Conservation (phyloP, 164 flowering plant species). For the Platanus orientalis region DNA sequence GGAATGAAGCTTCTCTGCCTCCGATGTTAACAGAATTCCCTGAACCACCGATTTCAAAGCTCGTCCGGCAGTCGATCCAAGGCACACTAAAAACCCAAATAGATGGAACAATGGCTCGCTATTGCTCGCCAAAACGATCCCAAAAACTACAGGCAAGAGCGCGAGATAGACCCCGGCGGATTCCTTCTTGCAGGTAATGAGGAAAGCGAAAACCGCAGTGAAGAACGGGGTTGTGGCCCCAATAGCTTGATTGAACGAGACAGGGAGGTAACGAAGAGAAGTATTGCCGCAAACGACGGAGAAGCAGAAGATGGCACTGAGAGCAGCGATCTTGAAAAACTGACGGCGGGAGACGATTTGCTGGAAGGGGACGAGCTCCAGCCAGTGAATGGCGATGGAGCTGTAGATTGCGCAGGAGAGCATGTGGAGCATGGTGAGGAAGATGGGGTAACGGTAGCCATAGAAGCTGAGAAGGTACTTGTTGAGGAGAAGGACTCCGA, state of each 20-base stretch:
- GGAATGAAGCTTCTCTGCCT: constrained; percentile 1
- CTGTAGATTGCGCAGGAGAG: constrained; percentile 17
- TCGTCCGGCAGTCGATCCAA: not conserved
- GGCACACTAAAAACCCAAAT: not conserved
- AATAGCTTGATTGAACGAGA: constrained; percentile 24
- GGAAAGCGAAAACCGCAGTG: constrained; percentile 21
- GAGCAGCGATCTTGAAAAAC: constrained; percentile 19
- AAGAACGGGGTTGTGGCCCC: constrained; percentile 27
- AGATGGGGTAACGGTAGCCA: constrained; percentile 18
- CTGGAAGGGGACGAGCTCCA: constrained; percentile 21
- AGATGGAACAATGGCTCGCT: not conserved
- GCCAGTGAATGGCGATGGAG: constrained; percentile 15
- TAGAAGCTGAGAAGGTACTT: constrained; percentile 20
- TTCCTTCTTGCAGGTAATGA: constrained; percentile 21
- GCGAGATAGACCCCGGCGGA: constrained; percentile 17
- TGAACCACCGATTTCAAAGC: constrained; percentile 1
- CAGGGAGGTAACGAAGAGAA: constrained; percentile 16
- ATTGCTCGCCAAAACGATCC: constrained; percentile 22
- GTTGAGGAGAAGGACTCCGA: constrained; percentile 18
- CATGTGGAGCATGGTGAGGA: constrained; percentile 24
- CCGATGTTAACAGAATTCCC: not conserved
- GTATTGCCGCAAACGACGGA: constrained; percentile 20
- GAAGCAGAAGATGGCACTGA: constrained; percentile 17
- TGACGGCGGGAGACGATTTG: constrained; percentile 14
- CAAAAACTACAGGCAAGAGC: constrained; percentile 24